Evolutionary conservation across 1,139 yeast genomes (phyloP), one percentile per base, ranked within the genome.

Genomic region (Yamadazyma songkhlaensis): DNA sequence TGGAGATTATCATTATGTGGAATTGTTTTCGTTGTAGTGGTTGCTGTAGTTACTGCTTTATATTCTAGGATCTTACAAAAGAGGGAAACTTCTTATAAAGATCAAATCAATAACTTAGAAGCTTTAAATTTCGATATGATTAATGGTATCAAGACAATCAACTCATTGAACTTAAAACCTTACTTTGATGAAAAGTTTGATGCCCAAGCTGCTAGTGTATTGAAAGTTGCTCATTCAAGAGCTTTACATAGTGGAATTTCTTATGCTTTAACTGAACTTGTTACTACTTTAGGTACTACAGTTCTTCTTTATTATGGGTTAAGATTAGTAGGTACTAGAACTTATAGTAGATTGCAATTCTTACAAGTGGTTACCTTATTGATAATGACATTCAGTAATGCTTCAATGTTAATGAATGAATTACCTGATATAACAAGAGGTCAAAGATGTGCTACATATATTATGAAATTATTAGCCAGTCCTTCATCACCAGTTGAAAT

Each of bases 1-100:
- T 92, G 97, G 97, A 84, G 82, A 49, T 64, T 92, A 34, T 77
- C 96, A 1, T 60, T 90, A 11, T 92, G 87, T 1, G 94, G 95
- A 2, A 50, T 89, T 8, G 72, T 95, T 0, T 69, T 89, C 55
- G 72, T 85, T 8, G 94, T 96, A 0, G 47, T 78, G 20, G 78
- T 84, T 39, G 58, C 73, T 3, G 13, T 76, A 0, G 59, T 78
- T 5, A 75, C 88, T 3, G 57, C 64, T 1, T 38, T 72, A 1
- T 84, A 81, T 53, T 79, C 88, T 2, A 46, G 53, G 1, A 34
- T 80, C 2, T 57, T 82, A 36, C 77, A 76, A 45, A 53, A 48
- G 9, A 67, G 72, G 51, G 97, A 90, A 56, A 67, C 74, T 22
- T 46, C 49, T 1, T 83, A 86, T 57, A 81, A 86, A 51, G 66